Conservation (phyloP, 2,329 filamentous ascomycete species). For the Orbilia oligospora region DNA sequence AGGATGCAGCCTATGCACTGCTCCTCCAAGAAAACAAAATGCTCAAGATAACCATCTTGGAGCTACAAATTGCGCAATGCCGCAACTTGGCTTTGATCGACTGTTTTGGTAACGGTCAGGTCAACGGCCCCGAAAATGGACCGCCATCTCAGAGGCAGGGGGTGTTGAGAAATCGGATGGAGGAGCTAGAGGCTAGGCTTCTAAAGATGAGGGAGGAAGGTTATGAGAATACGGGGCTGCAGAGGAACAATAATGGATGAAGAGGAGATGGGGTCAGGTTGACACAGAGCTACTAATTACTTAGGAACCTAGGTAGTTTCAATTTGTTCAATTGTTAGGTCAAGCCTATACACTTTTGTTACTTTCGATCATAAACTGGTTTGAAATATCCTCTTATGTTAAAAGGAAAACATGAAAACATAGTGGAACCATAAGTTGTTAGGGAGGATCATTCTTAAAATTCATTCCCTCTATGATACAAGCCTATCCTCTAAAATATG, state of each 20-base stretch:
- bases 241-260: too few species aligned
- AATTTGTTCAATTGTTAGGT: too few species aligned
- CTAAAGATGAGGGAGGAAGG: too few species aligned
- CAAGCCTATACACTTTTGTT: too few species aligned
- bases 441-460: not conserved
- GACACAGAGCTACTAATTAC: too few species aligned
- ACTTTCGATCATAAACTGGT: too few species aligned
- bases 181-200: not conserved
- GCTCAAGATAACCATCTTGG: not conserved
- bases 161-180: not conserved
- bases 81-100: not conserved
- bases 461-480: constrained; percentile 12
- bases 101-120: not conserved
- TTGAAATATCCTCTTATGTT: too few species aligned
- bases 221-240: too few species aligned
- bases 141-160: not conserved
- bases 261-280: too few species aligned
- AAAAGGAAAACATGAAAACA: too few species aligned
- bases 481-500: not conserved
- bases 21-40: not conserved
- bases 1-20: not conserved
- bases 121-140: not conserved
- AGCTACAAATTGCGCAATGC: constrained; percentile 5
- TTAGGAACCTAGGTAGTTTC: too few species aligned
- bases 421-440: not conserved